Percentiles rank a stretch among this genome's conserved stretches.
These are phyloP conservation scores for Aspergillus felis DNA, from an alignment of 2,329 filamentous ascomycete genomes.

Conservation along the genomic window DNA sequence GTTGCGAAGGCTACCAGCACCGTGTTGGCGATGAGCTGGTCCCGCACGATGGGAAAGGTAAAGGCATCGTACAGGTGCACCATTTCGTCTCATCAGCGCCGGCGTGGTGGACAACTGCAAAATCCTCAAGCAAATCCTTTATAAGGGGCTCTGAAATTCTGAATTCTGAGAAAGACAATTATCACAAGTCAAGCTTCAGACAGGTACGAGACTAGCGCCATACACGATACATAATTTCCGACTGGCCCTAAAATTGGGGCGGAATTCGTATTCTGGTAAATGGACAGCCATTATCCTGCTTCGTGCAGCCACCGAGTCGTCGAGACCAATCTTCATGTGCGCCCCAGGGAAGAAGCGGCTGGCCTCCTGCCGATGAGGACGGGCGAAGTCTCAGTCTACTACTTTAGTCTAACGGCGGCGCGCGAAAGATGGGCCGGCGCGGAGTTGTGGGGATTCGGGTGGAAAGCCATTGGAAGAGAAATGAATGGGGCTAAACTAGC, in stretches of 20 bases:
- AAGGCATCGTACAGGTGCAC: slow-evolving; percentile 13
- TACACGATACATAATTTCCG: no score
- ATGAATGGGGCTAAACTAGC: background rate
- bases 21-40: slow-evolving; percentile 19
- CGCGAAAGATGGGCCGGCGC: background rate
- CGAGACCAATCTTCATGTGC: background rate
- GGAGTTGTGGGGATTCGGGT: background rate
- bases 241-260: background rate
- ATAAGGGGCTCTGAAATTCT: background rate
- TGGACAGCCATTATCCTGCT: background rate
- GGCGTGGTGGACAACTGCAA: background rate
- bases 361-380: background rate
- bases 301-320: background rate
- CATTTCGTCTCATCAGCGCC: background rate
- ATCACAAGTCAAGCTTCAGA: background rate
- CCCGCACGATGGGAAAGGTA: slow-evolving; percentile 11
- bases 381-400: background rate
- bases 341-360: background rate
- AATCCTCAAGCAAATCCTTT: background rate
- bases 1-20: slow-evolving; percentile 24
- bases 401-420: background rate
- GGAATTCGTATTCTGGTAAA: background rate
- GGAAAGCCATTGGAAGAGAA: background rate
- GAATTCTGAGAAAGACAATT: background rate
- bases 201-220: background rate